Conservation (phyloP, 371 early-diverging fungal species). For the Mucor plumbeus region DNA sequence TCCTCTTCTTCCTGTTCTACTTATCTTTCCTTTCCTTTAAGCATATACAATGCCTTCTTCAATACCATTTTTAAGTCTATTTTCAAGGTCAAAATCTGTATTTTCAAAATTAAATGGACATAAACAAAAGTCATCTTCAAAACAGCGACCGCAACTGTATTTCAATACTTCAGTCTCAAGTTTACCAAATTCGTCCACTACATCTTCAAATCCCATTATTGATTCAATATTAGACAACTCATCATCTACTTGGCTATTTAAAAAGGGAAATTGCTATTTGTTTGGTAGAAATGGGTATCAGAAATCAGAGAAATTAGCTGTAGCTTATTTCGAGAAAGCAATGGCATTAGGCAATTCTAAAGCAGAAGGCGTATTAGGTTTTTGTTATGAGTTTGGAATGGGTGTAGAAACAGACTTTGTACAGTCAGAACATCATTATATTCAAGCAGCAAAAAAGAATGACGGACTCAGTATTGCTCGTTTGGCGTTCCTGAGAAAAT, state of each 20-base stretch:
- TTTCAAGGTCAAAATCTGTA: constrained; percentile 27
- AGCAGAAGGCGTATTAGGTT: constrained; percentile 58
- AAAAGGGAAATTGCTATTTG: constrained; percentile 48
- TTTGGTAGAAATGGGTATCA: constrained; percentile 57
- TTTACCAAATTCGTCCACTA: background rate
- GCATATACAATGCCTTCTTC: constrained; percentile 17
- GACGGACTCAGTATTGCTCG: constrained; percentile 63
- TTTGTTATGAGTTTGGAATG: constrained; percentile 80
- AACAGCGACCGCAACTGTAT: constrained; percentile 3
- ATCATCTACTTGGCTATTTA: constrained; percentile 26
- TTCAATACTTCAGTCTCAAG: background rate
- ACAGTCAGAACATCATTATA: constrained; percentile 60
- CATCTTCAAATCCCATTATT: background rate
- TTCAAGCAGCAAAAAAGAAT: constrained; percentile 45
- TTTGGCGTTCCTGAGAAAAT: constrained; percentile 69
- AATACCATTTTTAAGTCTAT: constrained; percentile 15
- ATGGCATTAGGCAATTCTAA: constrained; percentile 43
- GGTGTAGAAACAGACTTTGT: constrained; percentile 61
- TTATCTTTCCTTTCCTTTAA: constrained; percentile 14
- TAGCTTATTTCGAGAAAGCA: constrained; percentile 49
- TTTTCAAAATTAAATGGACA: constrained; percentile 21
- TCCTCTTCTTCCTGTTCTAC: constrained; percentile 12
- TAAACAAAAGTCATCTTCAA: background rate
- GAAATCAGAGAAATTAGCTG: constrained; percentile 45
- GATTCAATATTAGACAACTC: constrained; percentile 5